A percentile compares a stretch with the other conserved stretches of the same genome.
These are phyloP conservation scores for Avena atlantica DNA, from an alignment of 176 grass and related monocot species.

Conservation along the genomic window DNA sequence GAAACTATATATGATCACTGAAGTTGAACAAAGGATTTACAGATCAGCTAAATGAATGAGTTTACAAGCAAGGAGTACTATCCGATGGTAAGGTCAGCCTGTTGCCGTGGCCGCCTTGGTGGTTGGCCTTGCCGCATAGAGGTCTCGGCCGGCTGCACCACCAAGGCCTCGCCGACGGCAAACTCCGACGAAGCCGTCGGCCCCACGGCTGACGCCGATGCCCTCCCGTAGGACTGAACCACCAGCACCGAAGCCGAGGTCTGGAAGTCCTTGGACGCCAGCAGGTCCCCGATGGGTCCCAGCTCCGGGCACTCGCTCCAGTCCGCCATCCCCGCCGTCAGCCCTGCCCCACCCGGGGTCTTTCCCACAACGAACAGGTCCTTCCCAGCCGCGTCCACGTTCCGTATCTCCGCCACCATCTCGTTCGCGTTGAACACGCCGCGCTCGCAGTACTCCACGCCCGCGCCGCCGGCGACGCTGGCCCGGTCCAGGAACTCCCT, in stretches of 20 bases:
- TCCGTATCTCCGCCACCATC: slow-evolving; percentile 59
- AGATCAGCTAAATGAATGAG: not conserved
- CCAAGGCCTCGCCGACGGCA: not conserved
- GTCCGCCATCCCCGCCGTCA: slow-evolving; percentile 68
- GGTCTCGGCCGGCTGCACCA: not conserved
- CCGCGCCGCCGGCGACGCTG: not conserved
- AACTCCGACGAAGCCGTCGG: slow-evolving; percentile 4
- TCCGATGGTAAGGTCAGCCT: not conserved
- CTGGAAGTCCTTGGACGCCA: slow-evolving; percentile 70
- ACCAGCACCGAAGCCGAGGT: slow-evolving; percentile 63
- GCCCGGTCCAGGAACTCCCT: slow-evolving; percentile 49
- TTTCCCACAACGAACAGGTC: slow-evolving; percentile 73
- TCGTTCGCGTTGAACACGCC: slow-evolving; percentile 62
- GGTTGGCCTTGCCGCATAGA: not conserved
- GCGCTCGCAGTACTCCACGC: slow-evolving; percentile 56
- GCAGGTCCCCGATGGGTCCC: slow-evolving; percentile 73
- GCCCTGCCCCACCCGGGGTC: slow-evolving; percentile 40
- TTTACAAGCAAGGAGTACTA: not conserved
- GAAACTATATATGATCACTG: not conserved
- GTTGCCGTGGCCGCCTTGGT: slow-evolving; percentile 29
- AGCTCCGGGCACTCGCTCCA: slow-evolving; percentile 91
- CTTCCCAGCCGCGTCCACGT: slow-evolving; percentile 47
- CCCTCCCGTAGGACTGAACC: slow-evolving; percentile 53
- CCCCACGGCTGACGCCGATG: not conserved
- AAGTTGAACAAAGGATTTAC: not conserved